These are phyloP conservation scores for Penicillium bovifimosum DNA, from an alignment of 495 filamentous ascomycete species.

Conservation along the genomic window DNA sequence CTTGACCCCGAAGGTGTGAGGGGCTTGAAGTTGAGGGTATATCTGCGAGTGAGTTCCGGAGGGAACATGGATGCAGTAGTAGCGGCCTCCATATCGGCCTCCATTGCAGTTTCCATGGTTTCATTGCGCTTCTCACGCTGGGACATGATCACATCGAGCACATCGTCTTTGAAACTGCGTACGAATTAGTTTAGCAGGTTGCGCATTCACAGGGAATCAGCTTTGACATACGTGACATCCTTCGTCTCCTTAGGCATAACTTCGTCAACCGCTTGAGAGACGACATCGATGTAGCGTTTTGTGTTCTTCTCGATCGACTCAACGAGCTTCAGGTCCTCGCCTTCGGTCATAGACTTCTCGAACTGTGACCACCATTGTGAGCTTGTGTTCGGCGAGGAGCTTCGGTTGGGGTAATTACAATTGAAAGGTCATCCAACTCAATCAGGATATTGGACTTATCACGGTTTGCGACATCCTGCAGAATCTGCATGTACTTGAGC, in stretches of 20 bases:
- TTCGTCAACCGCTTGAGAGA: conserved; percentile 83
- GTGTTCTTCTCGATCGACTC: conserved; percentile 83
- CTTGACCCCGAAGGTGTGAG: conserved; percentile 64
- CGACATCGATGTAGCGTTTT: conserved; percentile 88
- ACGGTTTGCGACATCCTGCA: conserved; percentile 84
- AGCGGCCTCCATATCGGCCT: conserved; percentile 58
- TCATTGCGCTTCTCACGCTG: conserved; percentile 85
- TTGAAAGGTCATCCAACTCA: conserved; percentile 80
- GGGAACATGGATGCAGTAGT: conserved; percentile 63
- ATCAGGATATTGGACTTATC: conserved; percentile 68
- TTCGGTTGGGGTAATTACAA: conserved; percentile 43
- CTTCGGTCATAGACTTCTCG: conserved; percentile 62
- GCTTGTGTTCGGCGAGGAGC: not conserved
- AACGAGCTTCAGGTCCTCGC: conserved; percentile 62
- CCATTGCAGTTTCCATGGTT: conserved; percentile 59
- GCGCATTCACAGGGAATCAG: not conserved
- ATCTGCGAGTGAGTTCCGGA: conserved; percentile 84
- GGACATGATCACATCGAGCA: conserved; percentile 91
- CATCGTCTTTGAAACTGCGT: conserved; percentile 86
- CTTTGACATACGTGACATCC: conserved; percentile 64
- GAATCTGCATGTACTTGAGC: conserved; percentile 83
- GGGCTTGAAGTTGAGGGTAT: conserved; percentile 93
- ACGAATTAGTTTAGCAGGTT: conserved; percentile 4
- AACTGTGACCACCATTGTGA: conserved; percentile 49
- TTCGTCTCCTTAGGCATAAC: conserved; percentile 73